Evolutionary conservation across 192 early-diverging fungal genomes (phyloP), one percentile per base, ranked within the genome.

Genomic region (Funneliformis geosporum): DNA sequence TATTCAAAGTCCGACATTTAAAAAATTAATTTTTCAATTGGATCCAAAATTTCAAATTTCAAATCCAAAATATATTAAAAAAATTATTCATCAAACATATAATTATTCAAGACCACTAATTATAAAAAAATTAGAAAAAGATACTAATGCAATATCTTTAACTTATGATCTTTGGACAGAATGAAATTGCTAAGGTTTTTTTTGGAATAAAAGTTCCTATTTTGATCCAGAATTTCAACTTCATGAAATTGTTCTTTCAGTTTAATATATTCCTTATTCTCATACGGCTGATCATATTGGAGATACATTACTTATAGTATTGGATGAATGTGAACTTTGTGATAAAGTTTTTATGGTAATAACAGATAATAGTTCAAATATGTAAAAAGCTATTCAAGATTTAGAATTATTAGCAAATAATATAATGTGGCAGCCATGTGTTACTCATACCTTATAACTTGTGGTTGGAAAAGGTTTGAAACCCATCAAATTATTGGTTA

Each of bases 161-260:
- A 61, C 60, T 61, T 61, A n/a, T 61, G 21, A 61, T 61, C 60
- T 61, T 21, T 61, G 60, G n/a, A 61, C 21, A n/a, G 60, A n/a
- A 61, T n/a, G 60, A 4, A 61, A 61, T 61, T 7, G n/a, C 25
- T 8, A 25, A 25, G n/a, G 3, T n/a, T n/a, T 61, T 25, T 25
- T 25, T 61, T 0, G 25, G n/a, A 61, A 23, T 61, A 8, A 61
- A 1, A 25, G 21, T 61, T 23, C n/a, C 25, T 61, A 25, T 25
- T 5, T 61, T n/a, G 21, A 61, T 23, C 21, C 21, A 25, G n/a
- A 61, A 25, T 61, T 61, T 61, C 8, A 61, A 61, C 25, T 61
- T 25, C 5, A 61, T 61, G 21, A 61, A 61, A 61, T 61, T 61
- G 8, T 61, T n/a, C 60, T 61, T 61, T 25, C 8, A 3, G 5